Percentiles rank a stretch among this genome's conserved stretches.
phyloP scores from a whole-genome alignment of 257 asterid species.

The Solanum neorickii region DNA sequence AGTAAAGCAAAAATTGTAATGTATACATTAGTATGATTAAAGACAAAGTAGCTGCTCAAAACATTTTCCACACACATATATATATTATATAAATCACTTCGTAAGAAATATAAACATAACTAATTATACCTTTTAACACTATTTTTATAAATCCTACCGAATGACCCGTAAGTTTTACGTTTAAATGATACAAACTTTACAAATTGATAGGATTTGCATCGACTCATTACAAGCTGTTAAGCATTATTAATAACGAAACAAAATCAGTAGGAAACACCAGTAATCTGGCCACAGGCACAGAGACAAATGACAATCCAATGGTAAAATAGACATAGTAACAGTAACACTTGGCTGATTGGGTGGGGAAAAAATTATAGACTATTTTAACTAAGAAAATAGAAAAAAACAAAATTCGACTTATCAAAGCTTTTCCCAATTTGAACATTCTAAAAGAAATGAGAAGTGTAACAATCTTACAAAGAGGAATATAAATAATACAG shows the following conservation, averaged over 20 bases:
- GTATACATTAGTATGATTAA: too few species aligned
- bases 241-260: neutral
- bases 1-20: neutral
- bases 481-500: neutral
- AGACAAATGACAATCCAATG: neutral
- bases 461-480: neutral
- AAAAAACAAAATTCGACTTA: neutral
- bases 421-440: constrained; percentile 5
- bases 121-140: neutral
- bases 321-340: neutral
- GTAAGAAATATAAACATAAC: neutral
- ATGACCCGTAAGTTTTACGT: neutral
- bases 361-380: neutral
- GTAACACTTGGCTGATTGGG: neutral
- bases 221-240: neutral
- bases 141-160: too few species aligned
- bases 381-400: neutral
- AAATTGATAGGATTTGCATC: neutral
- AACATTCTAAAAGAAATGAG: neutral
- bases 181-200: neutral
- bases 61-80: too few species aligned
- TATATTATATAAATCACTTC: too few species aligned
- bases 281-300: neutral
- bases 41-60: too few species aligned
- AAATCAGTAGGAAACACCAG: neutral